Evolutionary conservation across 495 filamentous ascomycete genomes (phyloP), one percentile per base, ranked within the genome.

Genomic region (Hypomontagnella submonticulosa): DNA sequence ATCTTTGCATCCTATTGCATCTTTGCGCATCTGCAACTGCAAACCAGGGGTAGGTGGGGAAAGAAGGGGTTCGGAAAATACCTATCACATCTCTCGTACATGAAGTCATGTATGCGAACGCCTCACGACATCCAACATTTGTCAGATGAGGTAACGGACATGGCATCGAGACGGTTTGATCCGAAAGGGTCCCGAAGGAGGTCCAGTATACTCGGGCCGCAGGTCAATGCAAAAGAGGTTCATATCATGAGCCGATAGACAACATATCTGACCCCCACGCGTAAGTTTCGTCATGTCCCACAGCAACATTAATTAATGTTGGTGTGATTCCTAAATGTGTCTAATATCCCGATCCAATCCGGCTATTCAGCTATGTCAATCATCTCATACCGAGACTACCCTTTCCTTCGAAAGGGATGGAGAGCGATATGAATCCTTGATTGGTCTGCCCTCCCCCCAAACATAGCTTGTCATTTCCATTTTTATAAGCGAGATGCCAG

Each of bases 401-500:
- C 66, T 48, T 57, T 30, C 32, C 37, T 38, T 20, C 15, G 40
- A 52, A 30, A 37, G 23, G 42, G 32, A 60, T 51, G 43, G n/a
- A 44, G 18, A 20, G 41, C 50, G 40, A 47, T 19, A 15, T 46
- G 19, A 13, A 4, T 32, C 46, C 38, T 43, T 69, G 66, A 64
- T 69, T 69, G 66, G 60, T 13, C 27, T 46, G 43, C 36, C 40
- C 37, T 37, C 34, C 49, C 43, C 32, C 38, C 10, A 43, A 44
- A 33, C 41, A 34, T 69, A 44, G 64, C 56, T 36, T 57, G 43
- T 69, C 66, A 64, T 69, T 69, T 69, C 66, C 66, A 64, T 69
- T 69, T 69, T 69, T 50, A 41, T 57, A 69, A 69, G 50, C 61
- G 50, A 63, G 66, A 69, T 58, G 66, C 66, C 60, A 64, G 51